Conservation (phyloP, 352 stramenopile species). For the Phytophthora fragariae region DNA sequence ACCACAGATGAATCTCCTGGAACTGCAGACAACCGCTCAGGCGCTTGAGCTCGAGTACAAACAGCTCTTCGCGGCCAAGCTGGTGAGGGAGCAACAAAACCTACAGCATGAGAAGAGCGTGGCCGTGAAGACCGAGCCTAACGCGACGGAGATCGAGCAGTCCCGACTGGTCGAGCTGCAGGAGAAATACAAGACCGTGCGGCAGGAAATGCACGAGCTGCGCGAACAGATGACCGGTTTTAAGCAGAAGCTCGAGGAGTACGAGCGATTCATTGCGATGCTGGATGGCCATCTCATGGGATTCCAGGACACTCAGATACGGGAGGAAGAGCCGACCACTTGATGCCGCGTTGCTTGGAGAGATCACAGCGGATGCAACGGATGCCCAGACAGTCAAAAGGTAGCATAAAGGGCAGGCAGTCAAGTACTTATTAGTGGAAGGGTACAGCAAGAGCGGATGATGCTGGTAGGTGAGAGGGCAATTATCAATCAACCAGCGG, state of each 20-base stretch:
- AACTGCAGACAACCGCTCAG: slow-evolving; percentile 48
- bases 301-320: slow-evolving; percentile 42
- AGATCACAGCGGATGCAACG: slow-evolving; percentile 20
- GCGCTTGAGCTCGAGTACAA: slow-evolving; percentile 52
- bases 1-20: slow-evolving; percentile 40
- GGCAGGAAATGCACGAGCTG: slow-evolving; percentile 51
- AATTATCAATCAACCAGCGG: slow-evolving; percentile 37
- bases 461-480: slow-evolving; percentile 2
- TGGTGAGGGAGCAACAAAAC: slow-evolving; percentile 34
- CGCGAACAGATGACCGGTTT: slow-evolving; percentile 52
- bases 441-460: slow-evolving; percentile 7
- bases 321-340: slow-evolving; percentile 25
- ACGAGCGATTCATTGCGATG: slow-evolving; percentile 59
- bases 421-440: slow-evolving; percentile 12
- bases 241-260: slow-evolving; percentile 57
- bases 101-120: slow-evolving; percentile 21
- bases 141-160: slow-evolving; percentile 38
- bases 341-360: slow-evolving; percentile 16
- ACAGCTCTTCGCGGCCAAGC: slow-evolving; percentile 41
- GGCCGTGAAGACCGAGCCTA: slow-evolving; percentile 24
- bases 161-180: slow-evolving; percentile 41
- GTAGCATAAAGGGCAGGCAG: slow-evolving; percentile 34
- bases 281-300: slow-evolving; percentile 55
- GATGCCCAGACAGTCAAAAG: slow-evolving; percentile 32
- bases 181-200: slow-evolving; percentile 50